Percentiles rank a stretch among this genome's conserved stretches.
These are phyloP conservation scores for Alternaria ethzedia DNA, from an alignment of 2,329 filamentous ascomycete genomes.

Conservation along the genomic window DNA sequence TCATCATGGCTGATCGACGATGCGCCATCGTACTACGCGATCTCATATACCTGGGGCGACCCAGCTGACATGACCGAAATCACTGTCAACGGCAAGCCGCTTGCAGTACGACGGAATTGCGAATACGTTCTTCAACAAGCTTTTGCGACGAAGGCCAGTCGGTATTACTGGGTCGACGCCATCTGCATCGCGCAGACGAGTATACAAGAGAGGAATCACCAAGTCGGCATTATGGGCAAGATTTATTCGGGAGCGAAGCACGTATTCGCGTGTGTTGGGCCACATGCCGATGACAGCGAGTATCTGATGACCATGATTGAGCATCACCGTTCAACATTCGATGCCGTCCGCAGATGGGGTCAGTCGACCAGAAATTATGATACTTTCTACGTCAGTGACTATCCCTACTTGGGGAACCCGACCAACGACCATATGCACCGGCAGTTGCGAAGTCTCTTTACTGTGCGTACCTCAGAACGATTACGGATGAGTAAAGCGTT, in stretches of 20 bases:
- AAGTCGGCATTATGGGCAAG: background rate
- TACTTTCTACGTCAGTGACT: no score
- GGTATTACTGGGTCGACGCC: background rate
- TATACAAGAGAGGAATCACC: background rate
- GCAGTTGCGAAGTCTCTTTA: background rate
- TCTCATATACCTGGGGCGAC: constrained; percentile 1
- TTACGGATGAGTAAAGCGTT: background rate
- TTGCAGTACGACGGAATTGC: background rate
- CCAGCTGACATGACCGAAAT: background rate
- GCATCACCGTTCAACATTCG: no score
- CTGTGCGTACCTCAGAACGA: background rate
- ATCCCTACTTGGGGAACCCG: no score
- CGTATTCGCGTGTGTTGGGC: background rate
- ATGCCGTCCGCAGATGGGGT: no score
- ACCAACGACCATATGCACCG: no score
- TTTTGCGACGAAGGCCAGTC: background rate
- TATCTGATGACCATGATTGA: no score
- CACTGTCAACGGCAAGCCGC: background rate
- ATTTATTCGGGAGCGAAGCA: background rate
- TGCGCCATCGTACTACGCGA: background rate
- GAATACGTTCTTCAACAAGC: constrained; percentile 4
- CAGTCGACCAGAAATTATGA: no score
- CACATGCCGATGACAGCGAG: background rate
- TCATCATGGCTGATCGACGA: background rate
- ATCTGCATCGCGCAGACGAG: background rate